Evolutionary conservation across 2,329 filamentous ascomycete genomes (phyloP).

Genomic region (Cercospora sp.): DNA sequence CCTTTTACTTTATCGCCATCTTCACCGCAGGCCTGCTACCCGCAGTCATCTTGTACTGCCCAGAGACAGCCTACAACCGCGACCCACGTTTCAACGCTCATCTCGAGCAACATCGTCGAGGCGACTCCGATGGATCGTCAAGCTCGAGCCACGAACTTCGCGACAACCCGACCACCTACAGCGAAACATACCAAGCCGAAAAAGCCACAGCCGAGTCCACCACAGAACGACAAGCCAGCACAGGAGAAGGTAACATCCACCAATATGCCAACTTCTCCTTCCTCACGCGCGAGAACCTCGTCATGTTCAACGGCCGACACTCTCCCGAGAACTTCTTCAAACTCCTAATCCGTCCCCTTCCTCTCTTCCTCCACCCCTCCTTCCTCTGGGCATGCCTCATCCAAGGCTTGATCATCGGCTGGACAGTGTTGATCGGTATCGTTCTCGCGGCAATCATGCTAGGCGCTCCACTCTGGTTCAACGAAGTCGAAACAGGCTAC

Average conservation of each 20-base stretch:
- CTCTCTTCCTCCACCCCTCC: slow-evolving; percentile 78
- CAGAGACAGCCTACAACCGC: slow-evolving; percentile 78
- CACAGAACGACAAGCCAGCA: slow-evolving; percentile 4
- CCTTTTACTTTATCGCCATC: slow-evolving; percentile 84
- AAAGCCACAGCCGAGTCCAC: neutral
- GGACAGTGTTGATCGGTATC: slow-evolving; percentile 90
- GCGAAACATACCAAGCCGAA: neutral
- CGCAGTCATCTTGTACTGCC: slow-evolving; percentile 73
- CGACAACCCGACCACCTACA: slow-evolving; percentile 1
- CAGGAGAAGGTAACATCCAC: slow-evolving; percentile 12
- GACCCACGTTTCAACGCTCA: slow-evolving; percentile 69
- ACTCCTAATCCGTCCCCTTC: slow-evolving; percentile 70
- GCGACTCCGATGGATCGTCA: slow-evolving; percentile 6
- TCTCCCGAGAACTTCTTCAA: slow-evolving; percentile 71
- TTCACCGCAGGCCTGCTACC: slow-evolving; percentile 72
- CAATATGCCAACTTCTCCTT: slow-evolving; percentile 21
- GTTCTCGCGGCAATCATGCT: slow-evolving; percentile 81
- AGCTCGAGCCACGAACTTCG: slow-evolving; percentile 14
- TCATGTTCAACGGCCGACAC: slow-evolving; percentile 77
- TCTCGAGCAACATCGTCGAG: slow-evolving; percentile 41
- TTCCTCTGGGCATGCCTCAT: slow-evolving; percentile 80
- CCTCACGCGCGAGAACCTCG: slow-evolving; percentile 28
- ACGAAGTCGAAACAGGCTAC: slow-evolving; percentile 79
- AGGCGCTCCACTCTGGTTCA: slow-evolving; percentile 76
- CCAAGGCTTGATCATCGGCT: slow-evolving; percentile 88